Evolutionary conservation across 2,329 filamentous ascomycete genomes (phyloP).

Genomic region (Atkinsonella texensis): DNA sequence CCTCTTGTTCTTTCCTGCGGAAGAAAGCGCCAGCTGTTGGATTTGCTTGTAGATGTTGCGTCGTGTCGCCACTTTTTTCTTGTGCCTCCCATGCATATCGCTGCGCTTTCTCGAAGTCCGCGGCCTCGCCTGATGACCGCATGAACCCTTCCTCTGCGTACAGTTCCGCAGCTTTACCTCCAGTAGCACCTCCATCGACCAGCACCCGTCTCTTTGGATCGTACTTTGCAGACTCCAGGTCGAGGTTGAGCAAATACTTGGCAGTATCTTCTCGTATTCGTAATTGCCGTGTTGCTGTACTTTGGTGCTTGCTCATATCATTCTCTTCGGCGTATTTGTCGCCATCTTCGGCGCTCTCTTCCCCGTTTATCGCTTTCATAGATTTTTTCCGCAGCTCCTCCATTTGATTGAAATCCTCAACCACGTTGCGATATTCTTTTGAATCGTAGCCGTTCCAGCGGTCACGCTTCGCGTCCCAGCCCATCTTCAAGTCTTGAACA

Average conservation of each 20-base stretch:
- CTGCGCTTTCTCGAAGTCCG: slow-evolving; percentile 83
- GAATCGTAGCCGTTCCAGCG: slow-evolving; percentile 97
- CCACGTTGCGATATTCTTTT: slow-evolving; percentile 72
- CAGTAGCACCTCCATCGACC: slow-evolving; percentile 71
- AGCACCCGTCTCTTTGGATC: slow-evolving; percentile 92
- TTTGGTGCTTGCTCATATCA: slow-evolving; percentile 90
- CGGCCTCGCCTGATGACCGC: slow-evolving; percentile 77
- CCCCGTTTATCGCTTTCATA: slow-evolving; percentile 27
- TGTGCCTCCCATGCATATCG: slow-evolving; percentile 92
- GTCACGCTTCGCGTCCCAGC: slow-evolving; percentile 96
- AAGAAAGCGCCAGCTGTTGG: slow-evolving; percentile 83
- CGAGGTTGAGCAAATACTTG: slow-evolving; percentile 89
- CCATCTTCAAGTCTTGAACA: slow-evolving; percentile 72
- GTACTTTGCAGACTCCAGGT: slow-evolving; percentile 93
- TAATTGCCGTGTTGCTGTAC: slow-evolving; percentile 80
- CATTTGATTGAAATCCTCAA: slow-evolving; percentile 79
- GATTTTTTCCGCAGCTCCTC: slow-evolving; percentile 58
- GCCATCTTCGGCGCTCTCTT: slow-evolving; percentile 43
- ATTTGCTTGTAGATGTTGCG: slow-evolving; percentile 87
- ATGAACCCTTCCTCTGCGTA: slow-evolving; percentile 92
- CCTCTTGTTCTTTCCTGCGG: slow-evolving; percentile 67
- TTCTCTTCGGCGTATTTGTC: slow-evolving; percentile 87
- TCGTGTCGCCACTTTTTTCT: slow-evolving; percentile 66
- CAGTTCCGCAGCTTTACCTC: slow-evolving; percentile 66
- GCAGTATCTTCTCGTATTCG: slow-evolving; percentile 92